Conservation (phyloP, 345 rosid genomes). For the Ailanthus altissimus region DNA sequence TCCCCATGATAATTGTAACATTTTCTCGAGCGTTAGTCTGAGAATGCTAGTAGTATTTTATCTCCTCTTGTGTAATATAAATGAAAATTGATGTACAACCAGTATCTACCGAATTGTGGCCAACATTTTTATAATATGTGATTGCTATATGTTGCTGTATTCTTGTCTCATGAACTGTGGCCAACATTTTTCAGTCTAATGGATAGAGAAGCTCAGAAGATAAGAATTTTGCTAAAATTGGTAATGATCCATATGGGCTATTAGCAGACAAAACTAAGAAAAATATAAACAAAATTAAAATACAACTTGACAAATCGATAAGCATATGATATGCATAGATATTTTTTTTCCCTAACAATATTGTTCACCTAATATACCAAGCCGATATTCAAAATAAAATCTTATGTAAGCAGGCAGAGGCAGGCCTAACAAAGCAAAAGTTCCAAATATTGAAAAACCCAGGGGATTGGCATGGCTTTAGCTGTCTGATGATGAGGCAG, state of each 20-base stretch:
- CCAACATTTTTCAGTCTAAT: not conserved
- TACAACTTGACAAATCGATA: not conserved
- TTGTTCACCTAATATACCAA: not conserved
- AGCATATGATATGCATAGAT: no score
- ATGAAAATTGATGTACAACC: not conserved
- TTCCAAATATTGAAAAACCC: not conserved
- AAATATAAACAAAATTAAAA: not conserved
- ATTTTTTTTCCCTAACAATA: no score
- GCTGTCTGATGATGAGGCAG: not conserved
- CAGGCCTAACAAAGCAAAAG: not conserved
- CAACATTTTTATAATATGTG: no score
- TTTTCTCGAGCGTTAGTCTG: not conserved
- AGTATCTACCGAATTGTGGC: not conserved
- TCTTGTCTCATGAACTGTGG: not conserved
- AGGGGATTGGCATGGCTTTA: not conserved
- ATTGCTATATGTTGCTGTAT: not conserved
- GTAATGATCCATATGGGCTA: not conserved
- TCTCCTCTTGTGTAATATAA: slow-evolving; percentile 7
- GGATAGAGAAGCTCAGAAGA: not conserved
- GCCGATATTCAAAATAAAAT: not conserved
- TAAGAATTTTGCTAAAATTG: not conserved
- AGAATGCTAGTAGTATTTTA: not conserved
- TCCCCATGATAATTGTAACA: slow-evolving; percentile 14
- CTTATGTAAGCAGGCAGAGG: slow-evolving; percentile 9
- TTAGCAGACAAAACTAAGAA: not conserved